Conservation (phyloP, 257 asterid genomes). For the Cynanchum wilfordii region DNA sequence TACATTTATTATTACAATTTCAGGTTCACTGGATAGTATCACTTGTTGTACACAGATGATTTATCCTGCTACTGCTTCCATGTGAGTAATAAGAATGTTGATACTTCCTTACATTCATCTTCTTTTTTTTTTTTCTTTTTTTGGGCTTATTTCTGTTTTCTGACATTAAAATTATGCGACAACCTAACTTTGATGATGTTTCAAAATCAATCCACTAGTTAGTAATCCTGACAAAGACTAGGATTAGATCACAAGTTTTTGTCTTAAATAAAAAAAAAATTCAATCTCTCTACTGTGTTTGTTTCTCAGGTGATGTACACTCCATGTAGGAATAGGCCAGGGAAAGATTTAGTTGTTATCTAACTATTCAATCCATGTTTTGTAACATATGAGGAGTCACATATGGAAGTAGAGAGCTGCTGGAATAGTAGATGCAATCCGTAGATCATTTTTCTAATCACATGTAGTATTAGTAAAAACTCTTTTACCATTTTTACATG, state of each 20-base stretch:
- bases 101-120: background rate
- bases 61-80: background rate
- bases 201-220: background rate
- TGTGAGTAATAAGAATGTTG: background rate
- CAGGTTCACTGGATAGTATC: slow-evolving; percentile 61
- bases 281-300: background rate
- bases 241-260: background rate
- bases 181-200: background rate
- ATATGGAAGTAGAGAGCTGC: background rate
- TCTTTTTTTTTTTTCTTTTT: no score
- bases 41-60: slow-evolving; percentile 37
- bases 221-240: background rate
- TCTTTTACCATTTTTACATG: background rate
- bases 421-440: background rate
- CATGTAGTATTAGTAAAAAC: background rate
- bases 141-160: background rate
- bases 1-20: background rate
- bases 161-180: background rate
- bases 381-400: background rate
- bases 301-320: background rate
- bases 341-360: background rate
- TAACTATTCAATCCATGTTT: background rate
- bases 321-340: background rate
- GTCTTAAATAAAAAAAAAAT: background rate
- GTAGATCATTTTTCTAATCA: background rate